Base-by-base conservation (phyloP, 2,329 filamentous ascomycete species). In the Penicillium capsulatum region DNA sequence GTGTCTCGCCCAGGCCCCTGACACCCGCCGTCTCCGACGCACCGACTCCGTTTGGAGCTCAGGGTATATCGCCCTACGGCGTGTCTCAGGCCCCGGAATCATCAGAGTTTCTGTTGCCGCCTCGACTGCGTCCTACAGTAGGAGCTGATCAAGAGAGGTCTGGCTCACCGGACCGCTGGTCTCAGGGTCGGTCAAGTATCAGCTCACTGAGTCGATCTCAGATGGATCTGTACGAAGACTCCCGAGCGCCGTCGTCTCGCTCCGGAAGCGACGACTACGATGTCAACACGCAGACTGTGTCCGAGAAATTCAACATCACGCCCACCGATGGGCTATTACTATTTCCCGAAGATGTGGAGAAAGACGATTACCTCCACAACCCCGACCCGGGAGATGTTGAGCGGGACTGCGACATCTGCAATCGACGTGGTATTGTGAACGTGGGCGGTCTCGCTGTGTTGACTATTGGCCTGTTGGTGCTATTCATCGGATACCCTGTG, bases 321-420 rank as follows among this genome's bases (percentile, higher is more conserved):
- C 81, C 83, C 1, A 81, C 79, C 2, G 77, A 80, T 10, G 80
- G 80, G 4, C 64, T 86, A 36, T 59, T 86, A 28, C 65, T 86
- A 14, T 86, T 81, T 51, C 83, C 82, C 0, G 80, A 85, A 58
- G 82, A 86, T 55, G 77, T 84, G 15, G 83, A 86, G 59, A 84
- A 84, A 54, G 83, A 86, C 57, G 83, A 86, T 55, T 82, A 77
- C 48, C 56, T 86, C 46, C 83, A 86, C 58, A 84, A 85, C 52
- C 83, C 83, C 1, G 80, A 83, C 53, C 77, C 80, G 1, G 74
- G 75, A 36, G 81, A 84, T 32, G 73, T 80, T 28, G 65, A 73
- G 35, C 71, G 75, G 31, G 77, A 81, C 48, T 81, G 80, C 51
- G 77, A 84, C 55, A 69, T 86, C 28, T 85, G 77, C 59, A 82